These are phyloP conservation scores for Ustilago xerochloae DNA, from an alignment of 1,284 basidiomycete species.

Conservation along the genomic window DNA sequence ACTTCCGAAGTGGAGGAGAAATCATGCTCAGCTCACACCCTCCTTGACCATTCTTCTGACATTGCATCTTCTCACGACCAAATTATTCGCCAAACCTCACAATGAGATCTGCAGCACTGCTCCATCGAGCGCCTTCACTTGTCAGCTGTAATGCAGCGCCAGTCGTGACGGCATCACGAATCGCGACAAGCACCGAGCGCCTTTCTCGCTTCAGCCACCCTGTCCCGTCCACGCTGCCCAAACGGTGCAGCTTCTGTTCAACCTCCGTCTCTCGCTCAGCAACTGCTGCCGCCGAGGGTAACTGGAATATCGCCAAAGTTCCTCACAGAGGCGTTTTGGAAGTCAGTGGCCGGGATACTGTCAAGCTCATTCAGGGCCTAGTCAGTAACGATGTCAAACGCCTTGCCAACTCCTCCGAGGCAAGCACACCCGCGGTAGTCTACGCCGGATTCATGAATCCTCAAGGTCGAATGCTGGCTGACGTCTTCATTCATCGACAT, in stretches of 20 bases:
- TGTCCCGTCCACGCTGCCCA: not conserved
- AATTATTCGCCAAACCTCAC: not conserved
- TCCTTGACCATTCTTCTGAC: not conserved
- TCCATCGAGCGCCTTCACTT: not conserved
- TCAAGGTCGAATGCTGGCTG: conserved; percentile 89
- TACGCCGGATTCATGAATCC: conserved; percentile 88
- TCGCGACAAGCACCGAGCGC: too few species aligned
- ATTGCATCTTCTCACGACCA: not conserved
- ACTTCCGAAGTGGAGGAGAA: conserved; percentile 10
- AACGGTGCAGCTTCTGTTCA: conserved; percentile 12
- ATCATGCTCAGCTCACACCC: not conserved
- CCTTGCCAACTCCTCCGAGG: not conserved
- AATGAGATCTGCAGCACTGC: conserved; percentile 5
- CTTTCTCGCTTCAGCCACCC: not conserved
- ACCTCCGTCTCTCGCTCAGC: not conserved
- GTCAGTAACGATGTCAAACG: conserved; percentile 74
- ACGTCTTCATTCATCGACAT: conserved; percentile 80
- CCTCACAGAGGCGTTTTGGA: conserved; percentile 73
- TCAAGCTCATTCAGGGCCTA: conserved; percentile 88
- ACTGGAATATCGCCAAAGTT: conserved; percentile 32
- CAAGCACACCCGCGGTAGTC: conserved; percentile 56
- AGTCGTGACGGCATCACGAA: not conserved
- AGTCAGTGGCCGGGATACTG: conserved; percentile 82
- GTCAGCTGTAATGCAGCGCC: too few species aligned
- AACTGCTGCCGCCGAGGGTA: not conserved